Conservation (phyloP, 768 basidiomycete species). For the Auricularia sp. region DNA sequence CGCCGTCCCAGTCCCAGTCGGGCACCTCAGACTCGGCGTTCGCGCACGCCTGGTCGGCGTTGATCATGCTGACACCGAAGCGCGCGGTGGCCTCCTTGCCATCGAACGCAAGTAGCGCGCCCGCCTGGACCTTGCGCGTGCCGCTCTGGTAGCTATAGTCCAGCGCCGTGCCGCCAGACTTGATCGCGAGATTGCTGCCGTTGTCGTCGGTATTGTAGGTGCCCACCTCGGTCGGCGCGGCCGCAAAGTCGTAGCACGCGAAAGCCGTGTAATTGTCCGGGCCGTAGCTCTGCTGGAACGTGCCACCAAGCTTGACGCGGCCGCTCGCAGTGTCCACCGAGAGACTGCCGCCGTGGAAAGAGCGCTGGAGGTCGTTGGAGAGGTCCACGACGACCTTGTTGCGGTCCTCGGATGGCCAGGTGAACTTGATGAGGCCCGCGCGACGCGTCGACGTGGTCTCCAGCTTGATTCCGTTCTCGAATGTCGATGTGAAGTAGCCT, state of each 20-base stretch:
- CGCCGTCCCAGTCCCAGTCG: conserved; percentile 34
- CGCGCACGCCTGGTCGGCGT: conserved; percentile 14
- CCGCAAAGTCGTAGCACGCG: conserved; percentile 38
- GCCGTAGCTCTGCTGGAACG: conserved; percentile 39
- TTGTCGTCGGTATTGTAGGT: conserved; percentile 31
- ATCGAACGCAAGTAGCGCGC: conserved; percentile 33
- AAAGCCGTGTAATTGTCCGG: conserved; percentile 38
- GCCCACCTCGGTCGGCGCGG: conserved; percentile 23
- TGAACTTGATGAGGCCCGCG: conserved; percentile 16
- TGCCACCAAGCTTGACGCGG: conserved; percentile 31
- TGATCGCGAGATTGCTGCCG: conserved; percentile 10
- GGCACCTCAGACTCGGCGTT: conserved; percentile 17
- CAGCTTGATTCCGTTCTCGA: conserved; percentile 32
- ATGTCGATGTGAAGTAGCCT: conserved; percentile 40
- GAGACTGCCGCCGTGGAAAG: conserved; percentile 36
- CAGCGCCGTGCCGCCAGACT: conserved; percentile 17
- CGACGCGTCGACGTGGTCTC: conserved; percentile 18
- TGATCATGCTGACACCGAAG: conserved; percentile 19
- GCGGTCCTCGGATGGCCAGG: conserved; percentile 7
- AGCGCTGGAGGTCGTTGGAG: conserved; percentile 28
- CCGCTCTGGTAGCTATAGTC: conserved; percentile 28
- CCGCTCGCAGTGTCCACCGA: conserved; percentile 21
- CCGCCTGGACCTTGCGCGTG: conserved; percentile 33
- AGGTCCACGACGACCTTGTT: conserved; percentile 15
- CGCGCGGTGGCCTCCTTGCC: conserved; percentile 18